These are phyloP conservation scores for Crithidia thermophila DNA, from an alignment of 208 protist genomes.

Conservation along the genomic window DNA sequence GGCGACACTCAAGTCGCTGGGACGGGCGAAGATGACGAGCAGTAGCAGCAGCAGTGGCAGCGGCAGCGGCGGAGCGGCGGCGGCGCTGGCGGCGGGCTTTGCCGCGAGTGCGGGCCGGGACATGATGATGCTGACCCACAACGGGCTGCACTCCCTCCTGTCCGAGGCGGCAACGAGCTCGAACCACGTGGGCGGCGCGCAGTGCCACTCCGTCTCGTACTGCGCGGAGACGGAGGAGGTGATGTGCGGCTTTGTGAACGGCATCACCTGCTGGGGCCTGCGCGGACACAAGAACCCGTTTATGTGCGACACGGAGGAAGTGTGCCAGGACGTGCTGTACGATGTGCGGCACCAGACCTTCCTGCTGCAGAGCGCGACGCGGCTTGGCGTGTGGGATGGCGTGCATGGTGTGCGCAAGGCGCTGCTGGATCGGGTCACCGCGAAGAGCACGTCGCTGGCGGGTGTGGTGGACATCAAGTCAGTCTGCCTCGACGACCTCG, in stretches of 20 bases:
- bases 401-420: conserved; percentile 40
- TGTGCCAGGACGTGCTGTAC: conserved; percentile 42
- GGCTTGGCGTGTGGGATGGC: conserved; percentile 68
- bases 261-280: conserved; percentile 49
- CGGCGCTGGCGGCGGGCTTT: not conserved
- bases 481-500: conserved; percentile 58
- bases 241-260: conserved; percentile 56
- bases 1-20: conserved; percentile 6
- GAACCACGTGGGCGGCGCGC: conserved; percentile 3
- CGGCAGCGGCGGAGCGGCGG: too few relatives aligned
- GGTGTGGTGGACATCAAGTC: conserved; percentile 52
- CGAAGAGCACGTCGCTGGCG: conserved; percentile 15
- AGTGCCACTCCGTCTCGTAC: conserved; percentile 43
- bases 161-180: conserved; percentile 10
- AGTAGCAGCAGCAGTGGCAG: too few relatives aligned
- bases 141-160: conserved; percentile 30
- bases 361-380: conserved; percentile 64
- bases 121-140: conserved; percentile 26
- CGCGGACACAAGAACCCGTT: conserved; percentile 26
- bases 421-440: conserved; percentile 44
- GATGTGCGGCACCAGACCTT: conserved; percentile 48
- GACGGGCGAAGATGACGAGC: not conserved
- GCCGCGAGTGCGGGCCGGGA: conserved; percentile 8
- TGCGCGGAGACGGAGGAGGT: conserved; percentile 63
- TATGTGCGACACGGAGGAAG: conserved; percentile 53